Percentiles rank a stretch among this genome's conserved stretches.
phyloP scores from a whole-genome alignment of 306 rosid species.

The Cucurbita maxima region DNA sequence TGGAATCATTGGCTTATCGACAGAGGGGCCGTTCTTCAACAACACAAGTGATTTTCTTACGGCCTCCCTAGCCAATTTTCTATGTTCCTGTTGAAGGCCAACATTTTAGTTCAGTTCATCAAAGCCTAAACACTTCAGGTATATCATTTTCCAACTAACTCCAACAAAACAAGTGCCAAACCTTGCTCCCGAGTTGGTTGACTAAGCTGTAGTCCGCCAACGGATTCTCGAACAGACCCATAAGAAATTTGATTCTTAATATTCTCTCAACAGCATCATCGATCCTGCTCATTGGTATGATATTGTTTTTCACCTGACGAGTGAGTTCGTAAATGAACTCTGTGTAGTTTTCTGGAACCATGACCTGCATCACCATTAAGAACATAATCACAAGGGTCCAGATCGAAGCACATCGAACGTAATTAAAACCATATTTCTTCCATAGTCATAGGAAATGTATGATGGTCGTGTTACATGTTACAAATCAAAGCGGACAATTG shows the following conservation, averaged over 20 bases:
- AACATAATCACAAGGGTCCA: neutral
- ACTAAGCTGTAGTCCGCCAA: slow-evolving; percentile 50
- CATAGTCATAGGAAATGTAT: neutral
- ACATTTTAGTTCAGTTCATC: neutral
- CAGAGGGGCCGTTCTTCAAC: slow-evolving; percentile 59
- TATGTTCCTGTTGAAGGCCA: slow-evolving; percentile 48
- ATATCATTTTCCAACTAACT: neutral
- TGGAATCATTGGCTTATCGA: slow-evolving; percentile 51
- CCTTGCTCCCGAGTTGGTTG: slow-evolving; percentile 62
- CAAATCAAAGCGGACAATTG: neutral
- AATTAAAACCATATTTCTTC: neutral
- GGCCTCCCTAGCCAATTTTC: slow-evolving; percentile 85
- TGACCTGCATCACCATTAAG: slow-evolving; percentile 31
- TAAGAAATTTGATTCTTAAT: slow-evolving; percentile 54
- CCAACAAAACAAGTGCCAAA: slow-evolving; percentile 11
- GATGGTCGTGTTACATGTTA: neutral
- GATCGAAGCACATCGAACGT: neutral
- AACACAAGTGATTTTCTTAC: slow-evolving; percentile 83
- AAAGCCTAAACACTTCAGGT: neutral
- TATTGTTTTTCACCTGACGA: slow-evolving; percentile 42
- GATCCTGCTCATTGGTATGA: slow-evolving; percentile 60
- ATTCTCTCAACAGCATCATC: slow-evolving; percentile 72
- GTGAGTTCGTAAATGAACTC: slow-evolving; percentile 50
- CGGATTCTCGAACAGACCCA: slow-evolving; percentile 80
- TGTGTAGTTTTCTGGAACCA: slow-evolving; percentile 43